Evolutionary conservation across 2,329 filamentous ascomycete genomes (phyloP).

Genomic region (Aspergillus brunneoviolaceus): DNA sequence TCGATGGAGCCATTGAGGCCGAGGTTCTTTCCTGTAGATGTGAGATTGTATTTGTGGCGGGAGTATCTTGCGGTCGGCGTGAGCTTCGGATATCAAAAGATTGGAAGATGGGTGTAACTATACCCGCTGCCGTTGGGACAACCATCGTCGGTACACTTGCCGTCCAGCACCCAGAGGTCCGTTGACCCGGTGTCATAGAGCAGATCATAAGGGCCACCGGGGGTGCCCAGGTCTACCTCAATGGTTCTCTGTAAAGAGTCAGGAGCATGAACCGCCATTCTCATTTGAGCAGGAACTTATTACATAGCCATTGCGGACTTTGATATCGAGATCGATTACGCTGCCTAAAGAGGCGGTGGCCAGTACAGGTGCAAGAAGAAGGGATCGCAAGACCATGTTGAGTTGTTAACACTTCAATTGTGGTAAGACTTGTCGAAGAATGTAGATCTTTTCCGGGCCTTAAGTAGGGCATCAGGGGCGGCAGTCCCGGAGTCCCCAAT

Average conservation of each 20-base stretch:
- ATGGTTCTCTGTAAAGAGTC: neutral
- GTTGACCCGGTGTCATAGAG: neutral
- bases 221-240: slow-evolving; percentile 1
- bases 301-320: slow-evolving; percentile 1
- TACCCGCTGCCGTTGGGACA: neutral
- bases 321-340: slow-evolving; percentile 1
- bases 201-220: neutral
- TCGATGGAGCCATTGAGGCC: neutral
- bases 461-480: too few species aligned
- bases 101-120: too few species aligned
- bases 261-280: neutral
- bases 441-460: too few species aligned
- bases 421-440: too few species aligned
- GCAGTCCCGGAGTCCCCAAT: too few species aligned
- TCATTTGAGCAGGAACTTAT: neutral
- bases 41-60: neutral
- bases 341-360: neutral
- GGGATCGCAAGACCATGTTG: neutral
- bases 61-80: neutral
- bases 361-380: neutral
- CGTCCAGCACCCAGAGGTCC: neutral
- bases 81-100: too few species aligned
- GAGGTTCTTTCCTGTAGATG: neutral
- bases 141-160: neutral
- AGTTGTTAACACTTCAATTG: too few species aligned